A percentile compares a stretch with the other conserved stretches of the same genome.
phyloP scores from a whole-genome alignment of 2,329 filamentous ascomycete genomes.

The Aspergillus transmontanensis region DNA sequence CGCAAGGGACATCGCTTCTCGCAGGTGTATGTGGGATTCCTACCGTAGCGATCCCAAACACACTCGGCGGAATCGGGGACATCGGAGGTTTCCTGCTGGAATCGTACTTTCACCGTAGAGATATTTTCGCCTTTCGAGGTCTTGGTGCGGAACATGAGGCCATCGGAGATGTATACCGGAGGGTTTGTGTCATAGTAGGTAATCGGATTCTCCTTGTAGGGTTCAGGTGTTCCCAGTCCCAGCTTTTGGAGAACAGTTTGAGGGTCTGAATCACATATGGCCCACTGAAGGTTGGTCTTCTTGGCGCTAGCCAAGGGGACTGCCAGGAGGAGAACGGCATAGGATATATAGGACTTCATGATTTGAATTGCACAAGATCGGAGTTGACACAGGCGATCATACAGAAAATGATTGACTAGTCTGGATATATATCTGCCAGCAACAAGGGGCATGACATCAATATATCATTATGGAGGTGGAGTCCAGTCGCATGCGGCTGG shows the following conservation, averaged over 20 bases:
- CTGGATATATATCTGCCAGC: too few species aligned
- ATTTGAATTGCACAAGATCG: too few species aligned
- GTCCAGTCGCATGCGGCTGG: too few species aligned
- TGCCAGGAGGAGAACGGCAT: neutral
- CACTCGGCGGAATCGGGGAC: neutral
- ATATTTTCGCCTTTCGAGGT: conserved; percentile 1
- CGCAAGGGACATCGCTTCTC: neutral
- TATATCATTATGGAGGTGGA: too few species aligned
- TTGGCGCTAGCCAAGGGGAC: neutral
- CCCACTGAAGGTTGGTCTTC: neutral
- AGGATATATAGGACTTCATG: neutral
- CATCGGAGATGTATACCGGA: neutral
- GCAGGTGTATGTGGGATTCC: neutral
- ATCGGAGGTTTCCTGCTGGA: neutral
- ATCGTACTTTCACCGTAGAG: conserved; percentile 7
- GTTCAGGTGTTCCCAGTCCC: neutral
- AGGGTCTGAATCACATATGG: neutral
- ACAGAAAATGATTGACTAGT: too few species aligned
- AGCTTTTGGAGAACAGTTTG: neutral
- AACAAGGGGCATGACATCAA: too few species aligned
- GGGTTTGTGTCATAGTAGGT: conserved; percentile 9
- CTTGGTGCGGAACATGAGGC: conserved; percentile 12
- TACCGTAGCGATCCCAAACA: neutral
- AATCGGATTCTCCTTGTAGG: conserved; percentile 9
- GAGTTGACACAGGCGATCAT: too few species aligned